phyloP scores from a whole-genome alignment of 345 rosid genomes.

The Dipteronia dyeriana region DNA sequence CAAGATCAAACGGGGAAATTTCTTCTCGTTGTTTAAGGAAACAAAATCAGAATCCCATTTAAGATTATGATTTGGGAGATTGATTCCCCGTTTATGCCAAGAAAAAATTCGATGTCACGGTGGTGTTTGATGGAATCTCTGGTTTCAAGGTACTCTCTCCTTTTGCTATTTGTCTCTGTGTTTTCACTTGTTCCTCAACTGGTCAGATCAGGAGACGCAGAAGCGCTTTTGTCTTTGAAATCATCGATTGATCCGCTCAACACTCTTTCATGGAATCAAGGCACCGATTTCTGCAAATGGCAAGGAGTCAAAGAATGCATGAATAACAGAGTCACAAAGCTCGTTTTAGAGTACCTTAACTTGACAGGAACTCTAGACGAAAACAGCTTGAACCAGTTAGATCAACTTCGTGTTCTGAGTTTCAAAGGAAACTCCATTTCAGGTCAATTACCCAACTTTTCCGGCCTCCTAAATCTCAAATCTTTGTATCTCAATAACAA shows the following conservation, averaged over 20 bases:
- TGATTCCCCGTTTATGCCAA: no score
- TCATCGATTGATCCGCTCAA: conserved; percentile 64
- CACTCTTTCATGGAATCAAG: conserved; percentile 56
- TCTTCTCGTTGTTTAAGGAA: no score
- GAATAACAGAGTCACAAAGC: conserved; percentile 79
- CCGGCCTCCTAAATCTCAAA: conserved; percentile 76
- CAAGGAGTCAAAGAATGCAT: conserved; percentile 70
- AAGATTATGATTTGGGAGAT: no score
- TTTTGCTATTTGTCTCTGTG: conserved; percentile 26
- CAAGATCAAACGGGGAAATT: no score
- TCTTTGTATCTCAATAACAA: conserved; percentile 67
- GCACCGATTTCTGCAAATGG: conserved; percentile 67
- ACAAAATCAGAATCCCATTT: no score
- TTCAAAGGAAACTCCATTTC: conserved; percentile 82
- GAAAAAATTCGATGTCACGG: neutral
- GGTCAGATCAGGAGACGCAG: conserved; percentile 62
- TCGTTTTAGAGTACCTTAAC: conserved; percentile 70
- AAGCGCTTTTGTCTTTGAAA: conserved; percentile 67
- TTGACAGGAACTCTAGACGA: conserved; percentile 61
- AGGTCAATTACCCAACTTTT: conserved; percentile 68
- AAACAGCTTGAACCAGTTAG: conserved; percentile 55
- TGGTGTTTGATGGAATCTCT: conserved; percentile 22
- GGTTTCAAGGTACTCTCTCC: conserved; percentile 32
- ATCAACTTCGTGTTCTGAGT: conserved; percentile 87
- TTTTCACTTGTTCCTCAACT: conserved; percentile 36